phyloP scores from a whole-genome alignment of 1,284 basidiomycete species.

The Ceratobasidium sp. region DNA sequence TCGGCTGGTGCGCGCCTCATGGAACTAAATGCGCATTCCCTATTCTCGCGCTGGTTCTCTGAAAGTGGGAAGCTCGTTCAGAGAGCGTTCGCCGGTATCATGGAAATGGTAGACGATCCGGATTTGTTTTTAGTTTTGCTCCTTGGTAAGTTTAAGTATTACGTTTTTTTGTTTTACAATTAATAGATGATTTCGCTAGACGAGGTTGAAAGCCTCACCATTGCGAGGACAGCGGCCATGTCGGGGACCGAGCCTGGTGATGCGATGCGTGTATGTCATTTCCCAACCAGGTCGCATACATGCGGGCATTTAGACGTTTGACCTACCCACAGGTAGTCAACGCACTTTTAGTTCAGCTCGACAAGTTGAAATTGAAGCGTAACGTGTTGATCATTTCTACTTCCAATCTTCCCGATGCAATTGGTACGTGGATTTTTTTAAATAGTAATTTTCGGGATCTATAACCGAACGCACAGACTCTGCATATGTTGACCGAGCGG shows the following conservation, averaged over 20 bases:
- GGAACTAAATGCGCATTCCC: constrained; percentile 97
- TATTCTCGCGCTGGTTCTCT: constrained; percentile 98
- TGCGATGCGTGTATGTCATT: constrained; percentile 81
- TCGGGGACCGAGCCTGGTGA: constrained; percentile 95
- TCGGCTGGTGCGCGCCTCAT: constrained; percentile 73
- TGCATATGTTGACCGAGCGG: constrained; percentile 96
- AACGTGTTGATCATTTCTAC: constrained; percentile 98
- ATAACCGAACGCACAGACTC: constrained; percentile 68
- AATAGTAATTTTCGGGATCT: background rate
- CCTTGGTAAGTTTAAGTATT: constrained; percentile 70
- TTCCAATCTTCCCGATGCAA: constrained; percentile 93
- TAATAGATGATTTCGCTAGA: constrained; percentile 81
- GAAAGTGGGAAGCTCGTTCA: constrained; percentile 99
- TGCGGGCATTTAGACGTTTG: background rate
- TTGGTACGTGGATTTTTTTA: constrained; percentile 67
- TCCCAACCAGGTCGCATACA: background rate
- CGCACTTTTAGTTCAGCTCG: constrained; percentile 95
- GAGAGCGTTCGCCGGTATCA: constrained; percentile 88
- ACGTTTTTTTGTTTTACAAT: constrained; percentile 7
- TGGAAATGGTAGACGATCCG: constrained; percentile 89
- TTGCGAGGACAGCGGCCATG: constrained; percentile 93
- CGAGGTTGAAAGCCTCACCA: constrained; percentile 96
- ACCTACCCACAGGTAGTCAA: constrained; percentile 86
- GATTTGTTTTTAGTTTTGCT: constrained; percentile 92
- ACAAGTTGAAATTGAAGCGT: constrained; percentile 91